Base-by-base conservation (phyloP, 2,329 filamentous ascomycete species). In the Beauveria rudraprayagi region DNA sequence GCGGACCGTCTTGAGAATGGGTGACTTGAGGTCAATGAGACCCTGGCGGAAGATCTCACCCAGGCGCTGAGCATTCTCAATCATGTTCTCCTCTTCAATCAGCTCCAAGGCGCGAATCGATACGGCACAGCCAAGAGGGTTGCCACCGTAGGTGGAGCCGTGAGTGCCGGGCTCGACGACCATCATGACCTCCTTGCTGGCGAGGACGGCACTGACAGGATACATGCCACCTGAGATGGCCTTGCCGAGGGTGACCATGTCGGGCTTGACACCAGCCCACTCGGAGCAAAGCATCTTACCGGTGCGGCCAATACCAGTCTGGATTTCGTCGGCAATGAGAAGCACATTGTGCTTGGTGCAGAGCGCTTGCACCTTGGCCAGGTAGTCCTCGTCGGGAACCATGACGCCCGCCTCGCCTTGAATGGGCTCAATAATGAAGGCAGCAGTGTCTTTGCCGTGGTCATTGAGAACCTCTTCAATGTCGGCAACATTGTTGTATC, bases 191-290 rank as follows among this genome's bases (percentile, higher is more conserved):
- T 97, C 92, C 77, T 89, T 92, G 69, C 87, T 87, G 64, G 89
- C 88, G 57, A 99, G 82, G 54, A 99, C 92, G 69, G 88, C 92
- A 64, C 92, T 96, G 62, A 99, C 94, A n/a, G 94, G 94, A 77
- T 99, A 99, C 89, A 97, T 94, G 75, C 94, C 94, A 65, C 94
- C 94, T 40, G 92, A 96, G 73, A 99, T 96, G 67, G 94, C 94
- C 80, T 99, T 99, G 71, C 94, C 94, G 40, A 99, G 86, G 53
- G 96, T 88, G 26, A 99, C 89, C 70, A 99, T 83, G 73, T 99
- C 94, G 44, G 93, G 94, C 80, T 93, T 95, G 80, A 99, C 92
- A 67, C 88, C 90, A 61, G 90, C 88, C 92, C 94, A 97, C 77
- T 99, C 86, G 70, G 90, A 89, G 81, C 92, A 96, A 60, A 99